Percentiles rank a stretch among this genome's conserved stretches.
Evolutionary conservation across 1,139 yeast genomes (phyloP).

Genomic region (Scheffersomyces quercinus): DNA sequence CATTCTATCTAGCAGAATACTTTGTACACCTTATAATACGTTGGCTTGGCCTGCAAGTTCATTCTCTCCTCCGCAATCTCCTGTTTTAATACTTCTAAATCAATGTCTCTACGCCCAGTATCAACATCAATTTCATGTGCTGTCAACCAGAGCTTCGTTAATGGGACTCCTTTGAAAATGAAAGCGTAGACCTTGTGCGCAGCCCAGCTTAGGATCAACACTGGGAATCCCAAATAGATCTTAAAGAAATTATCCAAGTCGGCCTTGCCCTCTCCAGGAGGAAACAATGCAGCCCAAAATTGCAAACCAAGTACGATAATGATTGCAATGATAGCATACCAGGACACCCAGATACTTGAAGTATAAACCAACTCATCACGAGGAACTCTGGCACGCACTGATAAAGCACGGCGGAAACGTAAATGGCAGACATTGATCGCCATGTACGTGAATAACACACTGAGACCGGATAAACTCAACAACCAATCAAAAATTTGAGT

Average conservation of each 20-base stretch:
- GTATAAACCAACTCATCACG: slow-evolving; percentile 33
- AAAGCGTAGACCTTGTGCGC: slow-evolving; percentile 36
- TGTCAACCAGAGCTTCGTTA: slow-evolving; percentile 35
- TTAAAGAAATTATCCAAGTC: slow-evolving; percentile 33
- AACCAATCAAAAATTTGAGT: slow-evolving; percentile 25
- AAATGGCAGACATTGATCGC: slow-evolving; percentile 33
- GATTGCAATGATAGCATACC: slow-evolving; percentile 29
- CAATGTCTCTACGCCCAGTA: slow-evolving; percentile 56
- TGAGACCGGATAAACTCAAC: slow-evolving; percentile 23
- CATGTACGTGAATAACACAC: slow-evolving; percentile 27
- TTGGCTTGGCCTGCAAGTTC: slow-evolving; percentile 28
- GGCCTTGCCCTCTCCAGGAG: slow-evolving; percentile 31
- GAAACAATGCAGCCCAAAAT: slow-evolving; percentile 44
- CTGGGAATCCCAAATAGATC: slow-evolving; percentile 32
- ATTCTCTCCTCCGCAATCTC: slow-evolving; percentile 53
- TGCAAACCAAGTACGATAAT: slow-evolving; percentile 30
- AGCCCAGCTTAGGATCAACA: slow-evolving; percentile 27
- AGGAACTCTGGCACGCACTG: slow-evolving; percentile 27
- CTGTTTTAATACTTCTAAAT: slow-evolving; percentile 49
- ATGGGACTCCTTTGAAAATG: slow-evolving; percentile 22
- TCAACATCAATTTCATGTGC: slow-evolving; percentile 52
- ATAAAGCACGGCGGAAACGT: slow-evolving; percentile 32
- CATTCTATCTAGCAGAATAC: slow-evolving; percentile 46
- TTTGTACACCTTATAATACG: slow-evolving; percentile 31
- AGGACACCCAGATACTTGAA: slow-evolving; percentile 27